Evolutionary conservation across 2,329 filamentous ascomycete genomes (phyloP).

Genomic region (Sphaerulina vaccinii): DNA sequence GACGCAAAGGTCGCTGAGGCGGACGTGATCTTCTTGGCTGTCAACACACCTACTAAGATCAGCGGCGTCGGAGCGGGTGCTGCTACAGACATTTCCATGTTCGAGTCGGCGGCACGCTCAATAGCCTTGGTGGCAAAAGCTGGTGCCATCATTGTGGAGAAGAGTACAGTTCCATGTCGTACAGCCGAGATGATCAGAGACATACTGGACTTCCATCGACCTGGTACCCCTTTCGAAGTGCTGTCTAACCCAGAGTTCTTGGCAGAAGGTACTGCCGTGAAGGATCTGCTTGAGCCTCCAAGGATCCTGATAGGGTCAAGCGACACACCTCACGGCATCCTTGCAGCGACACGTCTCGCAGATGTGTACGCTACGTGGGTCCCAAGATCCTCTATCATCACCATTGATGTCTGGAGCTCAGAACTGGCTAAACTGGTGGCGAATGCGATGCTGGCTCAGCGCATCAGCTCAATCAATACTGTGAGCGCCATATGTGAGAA

Average conservation of each 20-base stretch:
- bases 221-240: slow-evolving; percentile 67
- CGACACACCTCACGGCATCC: slow-evolving; percentile 57
- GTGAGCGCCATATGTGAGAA: slow-evolving; percentile 74
- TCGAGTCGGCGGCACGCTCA: slow-evolving; percentile 66
- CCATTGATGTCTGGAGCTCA: slow-evolving; percentile 71
- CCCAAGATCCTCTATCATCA: slow-evolving; percentile 62
- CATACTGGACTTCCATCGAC: slow-evolving; percentile 57
- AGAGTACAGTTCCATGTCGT: slow-evolving; percentile 74
- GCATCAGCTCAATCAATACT: slow-evolving; percentile 77
- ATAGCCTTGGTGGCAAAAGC: slow-evolving; percentile 64
- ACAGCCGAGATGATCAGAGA: slow-evolving; percentile 68
- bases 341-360: slow-evolving; percentile 62
- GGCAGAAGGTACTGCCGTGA: slow-evolving; percentile 71
- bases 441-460: slow-evolving; percentile 76
- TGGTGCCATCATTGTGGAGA: slow-evolving; percentile 74
- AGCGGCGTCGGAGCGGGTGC: slow-evolving; percentile 66
- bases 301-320: slow-evolving; percentile 72
- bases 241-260: slow-evolving; percentile 80
- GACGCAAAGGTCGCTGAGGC: slow-evolving; percentile 61
- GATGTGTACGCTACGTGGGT: slow-evolving; percentile 71
- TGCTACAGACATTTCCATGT: slow-evolving; percentile 69
- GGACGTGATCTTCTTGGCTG: slow-evolving; percentile 70
- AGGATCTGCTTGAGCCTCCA: slow-evolving; percentile 67
- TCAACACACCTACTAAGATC: slow-evolving; percentile 76
- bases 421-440: slow-evolving; percentile 76